Conservation (phyloP, 164 flowering plant genomes). For the Vitis cinerea region DNA sequence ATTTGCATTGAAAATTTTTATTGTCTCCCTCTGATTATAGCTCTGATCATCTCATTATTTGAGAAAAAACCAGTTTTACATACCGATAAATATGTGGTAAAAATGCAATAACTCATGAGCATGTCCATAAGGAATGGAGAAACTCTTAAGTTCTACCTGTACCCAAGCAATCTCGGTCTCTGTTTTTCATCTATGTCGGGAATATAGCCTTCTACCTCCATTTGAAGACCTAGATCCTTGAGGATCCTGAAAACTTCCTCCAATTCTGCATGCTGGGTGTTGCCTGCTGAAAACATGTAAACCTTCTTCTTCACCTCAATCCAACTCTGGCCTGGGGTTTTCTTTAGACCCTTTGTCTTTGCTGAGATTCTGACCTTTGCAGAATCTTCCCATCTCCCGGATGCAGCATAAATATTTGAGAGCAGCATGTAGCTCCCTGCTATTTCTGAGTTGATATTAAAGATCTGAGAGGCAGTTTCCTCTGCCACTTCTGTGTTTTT, state of each 20-base stretch:
- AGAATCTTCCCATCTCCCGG: constrained; percentile 75
- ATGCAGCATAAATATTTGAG: constrained; percentile 62
- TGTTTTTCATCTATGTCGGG: constrained; percentile 24
- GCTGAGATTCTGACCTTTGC: constrained; percentile 66
- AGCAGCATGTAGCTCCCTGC: constrained; percentile 73
- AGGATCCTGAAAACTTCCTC: constrained; percentile 39
- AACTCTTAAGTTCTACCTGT: constrained; percentile 13
- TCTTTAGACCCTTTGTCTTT: constrained; percentile 59
- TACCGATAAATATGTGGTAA: constrained; percentile 1
- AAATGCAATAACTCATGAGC: constrained; percentile 9
- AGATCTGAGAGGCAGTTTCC: constrained; percentile 38
- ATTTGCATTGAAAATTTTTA: background rate
- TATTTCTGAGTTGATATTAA: constrained; percentile 26
- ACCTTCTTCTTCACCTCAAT: constrained; percentile 70
- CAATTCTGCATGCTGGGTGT: constrained; percentile 27
- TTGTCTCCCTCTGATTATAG: background rate
- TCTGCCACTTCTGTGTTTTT: constrained; percentile 52
- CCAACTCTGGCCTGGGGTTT: constrained; percentile 75
- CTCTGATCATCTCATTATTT: too few species aligned
- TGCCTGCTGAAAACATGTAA: constrained; percentile 58
- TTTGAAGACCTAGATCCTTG: constrained; percentile 38
- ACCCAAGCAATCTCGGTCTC: constrained; percentile 11
- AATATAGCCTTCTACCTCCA: constrained; percentile 40
- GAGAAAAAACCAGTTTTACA: background rate
- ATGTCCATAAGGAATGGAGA: constrained; percentile 22